Percentiles rank a stretch among this genome's conserved stretches.
Conservation (phyloP, 2,329 filamentous ascomycete species). For the Bipolaris cookei region DNA sequence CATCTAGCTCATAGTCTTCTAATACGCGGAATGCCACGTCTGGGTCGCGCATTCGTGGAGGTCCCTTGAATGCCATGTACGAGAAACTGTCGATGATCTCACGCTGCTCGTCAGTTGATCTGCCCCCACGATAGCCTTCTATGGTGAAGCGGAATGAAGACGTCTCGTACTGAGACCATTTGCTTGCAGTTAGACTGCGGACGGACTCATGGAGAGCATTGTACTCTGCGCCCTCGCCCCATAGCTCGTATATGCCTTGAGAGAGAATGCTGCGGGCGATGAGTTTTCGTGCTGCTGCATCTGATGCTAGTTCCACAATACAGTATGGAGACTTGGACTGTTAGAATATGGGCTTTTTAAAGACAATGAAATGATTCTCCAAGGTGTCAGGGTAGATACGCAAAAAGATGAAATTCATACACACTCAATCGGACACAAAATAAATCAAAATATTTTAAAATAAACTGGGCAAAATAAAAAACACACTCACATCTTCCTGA, state of each 20-base stretch:
- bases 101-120: conserved; percentile 67
- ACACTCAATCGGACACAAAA: neutral
- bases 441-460: neutral
- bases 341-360: conserved; percentile 13
- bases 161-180: conserved; percentile 70
- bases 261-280: conserved; percentile 79
- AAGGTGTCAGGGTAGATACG: neutral
- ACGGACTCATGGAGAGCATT: conserved; percentile 72
- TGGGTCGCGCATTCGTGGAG: conserved; percentile 72
- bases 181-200: conserved; percentile 61
- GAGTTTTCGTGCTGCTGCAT: conserved; percentile 69
- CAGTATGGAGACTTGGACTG: conserved; percentile 81
- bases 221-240: conserved; percentile 75
- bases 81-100: conserved; percentile 80
- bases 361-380: neutral
- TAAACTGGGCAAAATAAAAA: neutral
- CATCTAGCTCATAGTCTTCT: conserved; percentile 74
- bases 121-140: conserved; percentile 80
- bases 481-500: conserved; percentile 68
- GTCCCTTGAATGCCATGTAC: conserved; percentile 79
- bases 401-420: neutral
- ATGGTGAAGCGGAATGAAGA: conserved; percentile 82
- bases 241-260: conserved; percentile 86
- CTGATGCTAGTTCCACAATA: conserved; percentile 69
- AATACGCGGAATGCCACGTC: conserved; percentile 80